Evolutionary conservation across 1,139 yeast species (phyloP), one percentile per base, ranked within the genome.

Genomic region (Pichia terricola): DNA sequence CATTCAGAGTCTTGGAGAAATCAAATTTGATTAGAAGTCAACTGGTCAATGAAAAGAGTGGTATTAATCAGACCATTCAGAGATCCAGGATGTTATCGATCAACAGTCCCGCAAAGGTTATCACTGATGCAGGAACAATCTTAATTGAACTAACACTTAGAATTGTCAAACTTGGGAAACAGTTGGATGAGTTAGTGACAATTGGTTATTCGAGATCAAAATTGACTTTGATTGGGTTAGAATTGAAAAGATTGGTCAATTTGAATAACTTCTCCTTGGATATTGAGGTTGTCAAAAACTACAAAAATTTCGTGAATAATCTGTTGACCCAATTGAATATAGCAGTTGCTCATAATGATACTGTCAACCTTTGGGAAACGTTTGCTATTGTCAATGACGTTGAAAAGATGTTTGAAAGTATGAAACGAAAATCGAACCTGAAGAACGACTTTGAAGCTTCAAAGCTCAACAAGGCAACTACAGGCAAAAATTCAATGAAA

Each of bases 351-450:
- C 53, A 59, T 28, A 72, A 72, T 38, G 80, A 77, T 53, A 63
- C 67, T 35, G 72, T 72, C 37, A 72, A 72, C 16, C 72, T 74
- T 45, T 68, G 70, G 62, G 82, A 77, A 55, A 75, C 81, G 53
- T 66, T 77, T 48, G 79, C 79, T 0, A 78, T 77, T 38, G 75
- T 77, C 26, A 70, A 68, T 48, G 82, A 77, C 53, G 73, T 77
- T 66, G 82, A 77, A 53, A 72, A 73, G 54, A 77, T 77, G 81
- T 77, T 75, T 58, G 79, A 75, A 37, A 54, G 59, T 8, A 56
- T 62, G 60, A 60, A 57, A 45, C 34, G 50, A 28, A 53, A 39
- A 42, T 43, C 47, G 47, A 16, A 16, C 22, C 22, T 16, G 22
- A 40, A 26, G 22, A 16, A 16, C 22, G 22, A 16, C 22, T 16